Percentiles rank a stretch among this genome's conserved stretches.
Conservation (phyloP, 2,329 filamentous ascomycete genomes). For the Pseudogymnoascus sp. region DNA sequence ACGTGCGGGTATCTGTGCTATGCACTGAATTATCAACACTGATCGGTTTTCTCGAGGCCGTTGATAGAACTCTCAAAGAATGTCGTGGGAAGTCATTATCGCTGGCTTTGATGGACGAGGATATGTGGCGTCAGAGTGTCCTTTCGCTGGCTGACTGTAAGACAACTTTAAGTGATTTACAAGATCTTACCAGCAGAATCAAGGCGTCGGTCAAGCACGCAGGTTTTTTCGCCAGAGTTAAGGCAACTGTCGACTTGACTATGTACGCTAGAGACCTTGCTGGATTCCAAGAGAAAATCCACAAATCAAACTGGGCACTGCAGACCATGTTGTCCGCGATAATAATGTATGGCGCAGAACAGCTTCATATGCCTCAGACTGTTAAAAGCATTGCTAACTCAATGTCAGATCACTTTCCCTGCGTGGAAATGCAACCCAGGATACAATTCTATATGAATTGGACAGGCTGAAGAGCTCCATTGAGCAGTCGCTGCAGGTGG, state of each 20-base stretch:
- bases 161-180: conserved; percentile 14
- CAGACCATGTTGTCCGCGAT: conserved; percentile 25
- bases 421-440: conserved; percentile 16
- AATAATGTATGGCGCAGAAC: conserved; percentile 15
- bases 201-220: conserved; percentile 10
- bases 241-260: conserved; percentile 15
- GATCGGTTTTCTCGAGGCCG: conserved; percentile 16
- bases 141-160: conserved; percentile 18
- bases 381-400: not conserved
- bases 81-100: conserved; percentile 16
- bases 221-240: conserved; percentile 10
- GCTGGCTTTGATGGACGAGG: conserved; percentile 18
- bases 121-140: conserved; percentile 22
- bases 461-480: conserved; percentile 19
- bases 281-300: conserved; percentile 22
- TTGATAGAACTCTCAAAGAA: conserved; percentile 19
- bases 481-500: conserved; percentile 17
- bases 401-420: conserved; percentile 14
- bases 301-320: conserved; percentile 23
- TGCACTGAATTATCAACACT: conserved; percentile 14
- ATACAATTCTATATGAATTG: conserved; percentile 17
- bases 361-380: not conserved
- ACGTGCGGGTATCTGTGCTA: conserved; percentile 10
- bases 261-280: conserved; percentile 17
- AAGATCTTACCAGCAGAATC: conserved; percentile 16